These are phyloP conservation scores for Glaciozyma martinii DNA, from an alignment of 768 basidiomycete genomes.

Conservation along the genomic window DNA sequence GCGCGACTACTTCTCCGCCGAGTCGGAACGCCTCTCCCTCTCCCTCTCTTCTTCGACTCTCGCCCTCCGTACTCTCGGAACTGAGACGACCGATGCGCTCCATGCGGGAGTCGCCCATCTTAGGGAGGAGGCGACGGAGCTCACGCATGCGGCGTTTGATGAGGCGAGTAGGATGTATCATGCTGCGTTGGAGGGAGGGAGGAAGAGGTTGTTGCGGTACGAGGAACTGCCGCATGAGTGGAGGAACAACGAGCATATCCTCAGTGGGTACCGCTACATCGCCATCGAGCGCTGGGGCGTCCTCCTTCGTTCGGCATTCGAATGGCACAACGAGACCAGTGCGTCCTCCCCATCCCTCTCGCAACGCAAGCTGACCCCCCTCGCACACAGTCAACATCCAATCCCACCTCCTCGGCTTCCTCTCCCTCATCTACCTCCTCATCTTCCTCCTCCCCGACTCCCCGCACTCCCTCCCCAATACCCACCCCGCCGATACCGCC, in stretches of 20 bases:
- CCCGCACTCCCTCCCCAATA: constrained; percentile 11
- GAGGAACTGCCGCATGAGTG: constrained; percentile 35
- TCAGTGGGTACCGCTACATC: constrained; percentile 35
- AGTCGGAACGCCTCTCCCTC: constrained; percentile 10
- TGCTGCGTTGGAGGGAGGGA: constrained; percentile 26
- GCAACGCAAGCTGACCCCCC: constrained; percentile 10
- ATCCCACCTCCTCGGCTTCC: constrained; percentile 32
- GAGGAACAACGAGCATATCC: constrained; percentile 36
- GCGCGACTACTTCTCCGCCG: constrained; percentile 22
- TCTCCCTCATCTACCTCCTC: constrained; percentile 30
- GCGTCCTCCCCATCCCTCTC: not conserved
- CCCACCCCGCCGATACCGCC: constrained; percentile 30
- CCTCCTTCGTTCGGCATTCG: constrained; percentile 24
- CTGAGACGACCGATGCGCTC: constrained; percentile 8
- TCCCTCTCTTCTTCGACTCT: not conserved
- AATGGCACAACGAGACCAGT: constrained; percentile 37
- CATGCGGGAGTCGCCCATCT: constrained; percentile 6
- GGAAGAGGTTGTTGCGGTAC: constrained; percentile 32
- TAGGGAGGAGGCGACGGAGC: constrained; percentile 17
- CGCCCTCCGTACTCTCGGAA: not conserved
- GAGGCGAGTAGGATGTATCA: constrained; percentile 28
- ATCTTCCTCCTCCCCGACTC: constrained; percentile 23
- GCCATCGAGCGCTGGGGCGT: constrained; percentile 32
- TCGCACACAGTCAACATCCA: constrained; percentile 29
- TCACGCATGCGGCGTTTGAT: constrained; percentile 11